Base-by-base conservation (phyloP, 352 stramenopile species). In the Detonula confervacea region DNA sequence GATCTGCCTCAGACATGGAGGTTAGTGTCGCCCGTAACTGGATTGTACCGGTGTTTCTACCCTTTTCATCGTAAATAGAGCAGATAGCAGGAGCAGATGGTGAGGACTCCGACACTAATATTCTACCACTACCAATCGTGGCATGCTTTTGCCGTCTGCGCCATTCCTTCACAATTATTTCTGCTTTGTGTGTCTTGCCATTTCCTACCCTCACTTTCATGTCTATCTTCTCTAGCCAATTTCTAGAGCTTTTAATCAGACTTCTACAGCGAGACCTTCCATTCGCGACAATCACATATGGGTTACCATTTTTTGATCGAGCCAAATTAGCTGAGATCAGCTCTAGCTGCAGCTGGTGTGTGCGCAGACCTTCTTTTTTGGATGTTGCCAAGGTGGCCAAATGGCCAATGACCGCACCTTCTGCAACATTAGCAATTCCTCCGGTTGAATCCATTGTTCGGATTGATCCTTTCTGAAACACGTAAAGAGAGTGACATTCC, bases 371-470 rank as follows among this genome's bases (percentile, higher is more conserved):
- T 66, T 83, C 71, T 64, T 70, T 79, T 39, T 79, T 54, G 2
- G 51, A 76, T 24, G 54, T 73, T 60, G 81, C 65, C 14, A 63
- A 42, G 29, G 83, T 80, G 14, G 71, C 77, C 25, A 81, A 62
- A 59, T 90, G 82, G 7, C 76, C 78, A 67, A 90, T 86, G 12
- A 90, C 73, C 9, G 66, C 24, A 37, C 83, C 83, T 47, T 75
- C 68, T 18, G 72, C 51, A 30, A 88, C 24, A 30, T 67, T 57
- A 39, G 79, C 35, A 14, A 69, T 33, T 22, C 44, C 54, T 47
- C 77, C 77, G 14, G 54, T 67, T 54, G 55, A 30, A 72, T 90
- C 84, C 30, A 55, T 69, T n/a, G 29, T 62, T 39, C 56, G 73
- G 11, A 85, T 57, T n/a, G 47, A 51, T 57, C 83, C 83, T 64